Evolutionary conservation across 495 filamentous ascomycete genomes (phyloP), one percentile per base, ranked within the genome.

Genomic region (Annulohypoxylon maeteangense): DNA sequence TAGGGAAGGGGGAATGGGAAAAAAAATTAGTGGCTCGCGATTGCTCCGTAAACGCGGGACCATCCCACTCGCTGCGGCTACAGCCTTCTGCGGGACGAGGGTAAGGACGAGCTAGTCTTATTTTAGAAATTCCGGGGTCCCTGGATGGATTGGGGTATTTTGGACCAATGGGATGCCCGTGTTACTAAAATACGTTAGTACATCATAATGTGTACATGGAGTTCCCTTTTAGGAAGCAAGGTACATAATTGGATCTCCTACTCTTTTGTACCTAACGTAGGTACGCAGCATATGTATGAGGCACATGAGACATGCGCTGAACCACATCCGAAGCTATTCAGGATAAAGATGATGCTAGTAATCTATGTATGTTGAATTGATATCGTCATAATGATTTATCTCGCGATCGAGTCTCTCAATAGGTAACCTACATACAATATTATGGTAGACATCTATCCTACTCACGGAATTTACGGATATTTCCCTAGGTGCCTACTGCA

Each of bases 31-130:
- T 72, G 70, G 70, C 60, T 72, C 70, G 20, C 34, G 51, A 48
- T 25, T 25, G 40, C 51, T 65, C 67, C 54, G 54, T 70, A 65
- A 60, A 54, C 70, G 70, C 70, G 64, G 64, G 60, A 64, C 63
- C 58, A 72, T 63, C 64, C 70, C 70, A 72, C 70, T 29, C 57
- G 51, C 32, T 72, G 70, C 70, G 65, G 65, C 70, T 68, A 50
- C 60, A 27, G 48, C 53, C 57, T 25, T 48, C 8, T 27, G 59
- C 70, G 70, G 64, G 70, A 72, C 59, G 31, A 61, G 65, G 65
- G 59, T 34, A 44, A 44, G 47, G 8, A 38, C 22, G 18, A 6
- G 38, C 70, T 72, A 72, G 38, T 11, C 70, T 64, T 44, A 50
- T 65, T 54, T 47, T 65, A 62, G 70, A 12, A 72, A 72, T 68